Conservation (phyloP, 331 rosid genomes). For the Spiraea crenata region DNA sequence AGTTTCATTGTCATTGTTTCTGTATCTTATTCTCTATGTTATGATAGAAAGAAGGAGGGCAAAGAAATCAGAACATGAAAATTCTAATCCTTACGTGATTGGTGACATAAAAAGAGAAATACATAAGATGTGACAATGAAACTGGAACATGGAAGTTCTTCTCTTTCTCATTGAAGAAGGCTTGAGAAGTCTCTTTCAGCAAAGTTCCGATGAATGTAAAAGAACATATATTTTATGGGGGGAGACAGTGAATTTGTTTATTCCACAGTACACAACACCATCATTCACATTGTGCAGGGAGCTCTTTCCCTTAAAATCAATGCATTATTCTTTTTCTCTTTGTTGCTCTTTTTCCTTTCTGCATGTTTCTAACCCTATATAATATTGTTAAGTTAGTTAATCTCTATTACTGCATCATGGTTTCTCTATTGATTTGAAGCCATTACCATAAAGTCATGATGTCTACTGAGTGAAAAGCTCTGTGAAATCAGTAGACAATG, state of each 20-base stretch:
- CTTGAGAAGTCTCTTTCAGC: not conserved
- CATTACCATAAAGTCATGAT: constrained; percentile 2
- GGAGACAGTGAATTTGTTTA: not conserved
- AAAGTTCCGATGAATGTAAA: too few relatives aligned
- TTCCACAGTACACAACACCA: constrained; percentile 10
- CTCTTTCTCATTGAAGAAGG: not conserved
- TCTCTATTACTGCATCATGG: constrained; percentile 7
- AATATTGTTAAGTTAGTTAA: not conserved
- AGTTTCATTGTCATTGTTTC: too few relatives aligned
- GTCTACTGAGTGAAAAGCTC: not conserved
- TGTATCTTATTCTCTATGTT: too few relatives aligned
- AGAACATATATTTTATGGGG: not conserved
- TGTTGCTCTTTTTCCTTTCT: not conserved
- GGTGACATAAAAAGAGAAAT: too few relatives aligned
- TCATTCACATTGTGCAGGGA: not conserved
- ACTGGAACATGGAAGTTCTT: too few relatives aligned
- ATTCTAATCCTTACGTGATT: too few relatives aligned
- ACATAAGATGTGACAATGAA: too few relatives aligned
- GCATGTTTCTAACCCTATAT: not conserved
- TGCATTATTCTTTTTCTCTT: constrained; percentile 1
- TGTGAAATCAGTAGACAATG: not conserved
- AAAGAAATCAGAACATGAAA: too few relatives aligned
- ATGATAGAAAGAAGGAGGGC: too few relatives aligned
- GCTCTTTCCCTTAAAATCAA: constrained; percentile 8
- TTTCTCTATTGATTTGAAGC: not conserved